A percentile compares a stretch with the other conserved stretches of the same genome.
These are phyloP conservation scores for Curvularia verruculosa DNA, from an alignment of 2,329 filamentous ascomycete species.

Conservation along the genomic window DNA sequence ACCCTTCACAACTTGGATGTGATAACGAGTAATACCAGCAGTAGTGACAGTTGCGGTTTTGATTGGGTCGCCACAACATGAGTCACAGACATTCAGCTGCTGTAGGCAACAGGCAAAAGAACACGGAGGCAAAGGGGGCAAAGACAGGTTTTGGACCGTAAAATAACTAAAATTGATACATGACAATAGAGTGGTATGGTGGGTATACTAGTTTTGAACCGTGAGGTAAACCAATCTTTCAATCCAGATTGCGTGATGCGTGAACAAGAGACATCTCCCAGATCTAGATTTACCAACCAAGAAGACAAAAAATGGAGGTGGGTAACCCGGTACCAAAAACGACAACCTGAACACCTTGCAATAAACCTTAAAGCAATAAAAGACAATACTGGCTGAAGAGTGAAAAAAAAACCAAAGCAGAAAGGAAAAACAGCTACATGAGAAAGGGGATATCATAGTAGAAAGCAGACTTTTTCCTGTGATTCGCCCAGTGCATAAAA, in stretches of 20 bases:
- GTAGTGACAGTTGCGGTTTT: conserved; percentile 9
- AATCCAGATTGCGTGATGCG: conserved; percentile 14
- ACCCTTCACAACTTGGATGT: conserved; percentile 8
- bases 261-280: conserved; percentile 26
- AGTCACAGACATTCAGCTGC: conserved; percentile 2
- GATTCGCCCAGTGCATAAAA: conserved; percentile 44
- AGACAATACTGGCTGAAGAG: conserved; percentile 26
- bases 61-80: neutral
- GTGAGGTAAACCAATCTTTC: conserved; percentile 30
- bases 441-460: conserved; percentile 44
- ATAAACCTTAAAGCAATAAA: conserved; percentile 15
- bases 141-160: neutral
- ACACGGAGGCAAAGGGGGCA: neutral
- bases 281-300: conserved; percentile 29
- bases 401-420: neutral
- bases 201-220: conserved; percentile 42
- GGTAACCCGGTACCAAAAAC: conserved; percentile 20
- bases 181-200: conserved; percentile 27
- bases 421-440: conserved; percentile 13
- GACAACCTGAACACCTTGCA: conserved; percentile 29
- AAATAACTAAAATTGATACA: conserved; percentile 24
- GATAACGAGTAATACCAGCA: neutral
- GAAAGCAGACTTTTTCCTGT: conserved; percentile 46
- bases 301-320: conserved; percentile 22
- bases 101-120: neutral